Percentiles rank a stretch among this genome's conserved stretches.
Conservation (phyloP, 495 filamentous ascomycete genomes). For the Lasiosphaeria hispida region DNA sequence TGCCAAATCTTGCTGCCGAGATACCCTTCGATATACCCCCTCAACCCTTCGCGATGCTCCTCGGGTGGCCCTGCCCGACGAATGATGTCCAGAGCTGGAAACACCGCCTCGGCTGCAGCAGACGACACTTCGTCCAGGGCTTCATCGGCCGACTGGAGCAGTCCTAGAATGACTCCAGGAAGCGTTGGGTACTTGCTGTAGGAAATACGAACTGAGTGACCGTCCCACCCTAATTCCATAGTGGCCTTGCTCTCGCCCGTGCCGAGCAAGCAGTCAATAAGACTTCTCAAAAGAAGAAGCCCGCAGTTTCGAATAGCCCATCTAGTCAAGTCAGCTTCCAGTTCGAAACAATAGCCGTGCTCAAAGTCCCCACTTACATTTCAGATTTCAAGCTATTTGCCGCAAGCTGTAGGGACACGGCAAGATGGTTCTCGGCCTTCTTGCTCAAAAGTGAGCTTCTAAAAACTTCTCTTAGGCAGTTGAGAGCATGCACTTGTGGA, state of each 20-base stretch:
- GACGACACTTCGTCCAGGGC: slow-evolving; percentile 30
- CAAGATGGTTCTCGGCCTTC: slow-evolving; percentile 64
- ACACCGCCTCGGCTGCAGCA: slow-evolving; percentile 66
- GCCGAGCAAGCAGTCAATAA: slow-evolving; percentile 74
- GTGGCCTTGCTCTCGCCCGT: slow-evolving; percentile 55
- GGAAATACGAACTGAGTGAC: slow-evolving; percentile 51
- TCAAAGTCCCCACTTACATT: slow-evolving; percentile 46
- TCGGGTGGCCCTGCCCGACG: slow-evolving; percentile 59
- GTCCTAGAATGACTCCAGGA: slow-evolving; percentile 61
- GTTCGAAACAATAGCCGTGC: slow-evolving; percentile 18
- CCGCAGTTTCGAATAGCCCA: slow-evolving; percentile 95
- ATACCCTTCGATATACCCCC: slow-evolving; percentile 50
- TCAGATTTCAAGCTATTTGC: slow-evolving; percentile 65
- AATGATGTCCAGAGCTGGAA: slow-evolving; percentile 84
- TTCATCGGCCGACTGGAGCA: slow-evolving; percentile 55
- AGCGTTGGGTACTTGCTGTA: slow-evolving; percentile 73
- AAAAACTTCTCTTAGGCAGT: slow-evolving; percentile 86
- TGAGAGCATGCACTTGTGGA: slow-evolving; percentile 91
- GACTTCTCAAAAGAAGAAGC: slow-evolving; percentile 78
- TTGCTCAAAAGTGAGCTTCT: slow-evolving; percentile 67
- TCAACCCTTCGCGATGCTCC: slow-evolving; percentile 43
- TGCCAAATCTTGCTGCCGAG: slow-evolving; percentile 79
- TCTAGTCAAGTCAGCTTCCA: slow-evolving; percentile 34
- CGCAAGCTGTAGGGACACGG: slow-evolving; percentile 69
- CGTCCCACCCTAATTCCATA: slow-evolving; percentile 51